phyloP scores from a whole-genome alignment of 2,329 filamentous ascomycete genomes.

The Plectosphaerella plurivora region DNA sequence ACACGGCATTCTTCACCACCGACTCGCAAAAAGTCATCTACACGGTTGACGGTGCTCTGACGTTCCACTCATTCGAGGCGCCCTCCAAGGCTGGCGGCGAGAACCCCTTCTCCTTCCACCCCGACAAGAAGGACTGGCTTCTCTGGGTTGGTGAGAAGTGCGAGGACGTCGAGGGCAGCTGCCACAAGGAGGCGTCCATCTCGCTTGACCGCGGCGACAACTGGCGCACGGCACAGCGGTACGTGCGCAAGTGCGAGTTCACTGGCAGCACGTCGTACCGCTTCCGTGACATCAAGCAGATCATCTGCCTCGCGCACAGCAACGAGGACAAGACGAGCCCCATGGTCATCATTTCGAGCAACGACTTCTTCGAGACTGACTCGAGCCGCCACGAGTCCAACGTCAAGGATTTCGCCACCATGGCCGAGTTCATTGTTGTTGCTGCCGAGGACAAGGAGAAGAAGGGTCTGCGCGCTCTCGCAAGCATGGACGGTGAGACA shows the following conservation, averaged over 20 bases:
- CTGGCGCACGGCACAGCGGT: slow-evolving; percentile 72
- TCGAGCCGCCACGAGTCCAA: slow-evolving; percentile 60
- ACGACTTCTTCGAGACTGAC: slow-evolving; percentile 69
- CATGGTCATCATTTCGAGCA: slow-evolving; percentile 68
- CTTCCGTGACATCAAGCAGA: slow-evolving; percentile 47
- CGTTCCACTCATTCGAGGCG: slow-evolving; percentile 69
- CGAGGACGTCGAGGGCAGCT: slow-evolving; percentile 49
- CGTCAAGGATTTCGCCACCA: slow-evolving; percentile 83
- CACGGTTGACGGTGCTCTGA: slow-evolving; percentile 72
- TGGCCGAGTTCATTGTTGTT: slow-evolving; percentile 94
- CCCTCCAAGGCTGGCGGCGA: slow-evolving; percentile 46
- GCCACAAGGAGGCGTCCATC: slow-evolving; percentile 70
- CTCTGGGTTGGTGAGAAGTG: slow-evolving; percentile 84
- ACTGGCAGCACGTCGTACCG: slow-evolving; percentile 60
- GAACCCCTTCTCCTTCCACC: slow-evolving; percentile 70
- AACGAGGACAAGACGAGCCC: slow-evolving; percentile 62
- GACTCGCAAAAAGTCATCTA: slow-evolving; percentile 64
- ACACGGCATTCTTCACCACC: slow-evolving; percentile 84
- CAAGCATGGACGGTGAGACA: slow-evolving; percentile 76
- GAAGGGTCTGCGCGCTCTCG: slow-evolving; percentile 68
- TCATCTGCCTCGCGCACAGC: slow-evolving; percentile 52
- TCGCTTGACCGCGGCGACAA: slow-evolving; percentile 74
- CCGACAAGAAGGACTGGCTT: slow-evolving; percentile 80
- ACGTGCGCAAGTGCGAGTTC: slow-evolving; percentile 81
- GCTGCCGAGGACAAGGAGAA: slow-evolving; percentile 68